phyloP scores from a whole-genome alignment of 345 rosid genomes.

The Ceriops tagal region DNA sequence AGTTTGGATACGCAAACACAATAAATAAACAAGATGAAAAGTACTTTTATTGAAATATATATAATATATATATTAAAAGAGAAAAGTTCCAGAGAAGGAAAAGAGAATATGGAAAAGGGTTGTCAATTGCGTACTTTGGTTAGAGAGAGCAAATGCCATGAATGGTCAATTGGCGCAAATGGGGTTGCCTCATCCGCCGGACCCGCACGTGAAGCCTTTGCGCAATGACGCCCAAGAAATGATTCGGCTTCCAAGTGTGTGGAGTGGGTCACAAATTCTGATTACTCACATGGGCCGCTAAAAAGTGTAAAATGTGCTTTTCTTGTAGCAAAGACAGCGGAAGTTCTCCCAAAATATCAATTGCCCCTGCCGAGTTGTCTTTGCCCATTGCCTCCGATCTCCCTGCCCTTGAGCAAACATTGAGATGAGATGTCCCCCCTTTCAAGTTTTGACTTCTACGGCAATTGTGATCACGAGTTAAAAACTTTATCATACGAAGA shows the following conservation, averaged over 20 bases:
- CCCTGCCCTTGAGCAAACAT: no score
- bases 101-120: background rate
- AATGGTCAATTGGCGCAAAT: background rate
- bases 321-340: background rate
- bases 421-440: no score
- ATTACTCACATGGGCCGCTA: conserved; percentile 20
- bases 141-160: background rate
- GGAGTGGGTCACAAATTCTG: background rate
- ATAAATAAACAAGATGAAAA: no score
- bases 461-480: no score
- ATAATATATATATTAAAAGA: no score
- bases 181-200: conserved; percentile 2
- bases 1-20: no score
- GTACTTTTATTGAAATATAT: no score
- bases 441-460: no score
- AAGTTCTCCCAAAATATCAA: background rate
- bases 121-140: background rate
- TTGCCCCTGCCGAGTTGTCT: no score
- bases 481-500: no score
- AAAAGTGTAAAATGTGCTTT: background rate
- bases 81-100: no score
- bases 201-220: conserved; percentile 23
- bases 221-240: conserved; percentile 21
- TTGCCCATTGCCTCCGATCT: no score
- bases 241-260: conserved; percentile 18